Conservation (phyloP, 169 alveolate genomes). For the Plasmodium inui region DNA sequence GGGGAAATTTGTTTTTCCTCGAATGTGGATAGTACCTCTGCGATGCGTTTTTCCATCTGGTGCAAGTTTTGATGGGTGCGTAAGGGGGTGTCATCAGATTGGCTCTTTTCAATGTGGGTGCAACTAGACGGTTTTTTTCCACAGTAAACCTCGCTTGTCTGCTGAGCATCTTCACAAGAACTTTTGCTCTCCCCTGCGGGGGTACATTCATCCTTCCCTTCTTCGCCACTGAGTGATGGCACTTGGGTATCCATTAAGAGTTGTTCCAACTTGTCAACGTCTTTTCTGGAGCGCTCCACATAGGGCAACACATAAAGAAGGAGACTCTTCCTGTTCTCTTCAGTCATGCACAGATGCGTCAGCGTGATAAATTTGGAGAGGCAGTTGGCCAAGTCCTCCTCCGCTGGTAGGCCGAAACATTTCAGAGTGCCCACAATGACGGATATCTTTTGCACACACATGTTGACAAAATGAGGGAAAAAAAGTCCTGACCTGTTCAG, state of each 20-base stretch:
- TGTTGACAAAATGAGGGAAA: slow-evolving; percentile 36
- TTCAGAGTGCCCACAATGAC: slow-evolving; percentile 31
- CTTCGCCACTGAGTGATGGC: background rate
- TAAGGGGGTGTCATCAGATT: background rate
- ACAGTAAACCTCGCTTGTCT: background rate
- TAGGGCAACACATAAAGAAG: slow-evolving; percentile 42
- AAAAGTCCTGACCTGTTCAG: slow-evolving; percentile 10
- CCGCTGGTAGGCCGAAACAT: slow-evolving; percentile 15
- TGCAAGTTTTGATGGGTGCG: background rate
- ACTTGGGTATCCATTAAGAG: slow-evolving; percentile 2
- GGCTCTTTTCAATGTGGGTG: background rate
- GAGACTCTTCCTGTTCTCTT: slow-evolving; percentile 41
- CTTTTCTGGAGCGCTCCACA: background rate
- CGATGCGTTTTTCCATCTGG: background rate
- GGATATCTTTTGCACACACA: slow-evolving; percentile 42
- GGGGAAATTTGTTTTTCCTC: slow-evolving; percentile 12
- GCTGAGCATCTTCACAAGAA: background rate
- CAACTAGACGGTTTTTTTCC: background rate
- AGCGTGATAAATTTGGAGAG: slow-evolving; percentile 22
- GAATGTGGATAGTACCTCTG: background rate
- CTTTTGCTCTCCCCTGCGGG: background rate
- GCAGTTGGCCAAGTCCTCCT: slow-evolving; percentile 31
- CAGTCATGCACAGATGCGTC: slow-evolving; percentile 21
- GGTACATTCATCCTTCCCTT: background rate
- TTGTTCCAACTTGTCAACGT: background rate